Conservation (phyloP, 1,139 yeast genomes). For the Kodamaea derodonti region DNA sequence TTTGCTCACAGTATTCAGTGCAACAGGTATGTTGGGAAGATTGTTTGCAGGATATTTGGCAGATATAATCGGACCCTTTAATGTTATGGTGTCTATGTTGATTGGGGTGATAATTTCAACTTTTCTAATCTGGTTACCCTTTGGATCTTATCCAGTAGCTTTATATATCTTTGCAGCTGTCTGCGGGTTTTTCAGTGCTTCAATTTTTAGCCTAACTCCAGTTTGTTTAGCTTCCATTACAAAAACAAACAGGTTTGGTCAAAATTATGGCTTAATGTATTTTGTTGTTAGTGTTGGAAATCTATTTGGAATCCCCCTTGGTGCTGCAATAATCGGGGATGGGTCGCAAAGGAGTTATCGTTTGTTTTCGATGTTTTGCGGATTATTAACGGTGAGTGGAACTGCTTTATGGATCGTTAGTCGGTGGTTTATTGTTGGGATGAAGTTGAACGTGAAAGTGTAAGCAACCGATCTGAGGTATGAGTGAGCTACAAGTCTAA, state of each 20-base stretch:
- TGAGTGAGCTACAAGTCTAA: too few species aligned
- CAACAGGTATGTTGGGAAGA: slow-evolving; percentile 37
- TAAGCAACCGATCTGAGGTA: too few species aligned
- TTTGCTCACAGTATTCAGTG: slow-evolving; percentile 38
- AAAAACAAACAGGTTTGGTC: slow-evolving; percentile 38
- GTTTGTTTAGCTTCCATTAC: slow-evolving; percentile 39
- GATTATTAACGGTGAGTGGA: slow-evolving; percentile 27
- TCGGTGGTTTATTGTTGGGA: slow-evolving; percentile 32
- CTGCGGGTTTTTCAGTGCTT: slow-evolving; percentile 30
- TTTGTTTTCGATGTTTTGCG: slow-evolving; percentile 35
- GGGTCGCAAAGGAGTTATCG: slow-evolving; percentile 28
- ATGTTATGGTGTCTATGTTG: slow-evolving; percentile 37
- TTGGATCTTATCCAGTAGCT: slow-evolving; percentile 28
- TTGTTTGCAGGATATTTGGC: slow-evolving; percentile 36
- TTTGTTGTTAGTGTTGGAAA: slow-evolving; percentile 38
- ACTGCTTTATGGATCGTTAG: slow-evolving; percentile 30
- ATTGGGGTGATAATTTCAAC: slow-evolving; percentile 28
- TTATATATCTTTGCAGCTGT: slow-evolving; percentile 34
- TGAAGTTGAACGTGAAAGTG: slow-evolving; percentile 28
- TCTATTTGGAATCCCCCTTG: slow-evolving; percentile 42
- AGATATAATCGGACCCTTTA: slow-evolving; percentile 36
- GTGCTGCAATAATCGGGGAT: slow-evolving; percentile 38
- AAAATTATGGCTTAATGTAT: slow-evolving; percentile 38
- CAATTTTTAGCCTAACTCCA: slow-evolving; percentile 36
- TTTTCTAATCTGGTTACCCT: slow-evolving; percentile 36